phyloP scores from a whole-genome alignment of 2,329 filamentous ascomycete species.

The Xylaria hypoxylon region DNA sequence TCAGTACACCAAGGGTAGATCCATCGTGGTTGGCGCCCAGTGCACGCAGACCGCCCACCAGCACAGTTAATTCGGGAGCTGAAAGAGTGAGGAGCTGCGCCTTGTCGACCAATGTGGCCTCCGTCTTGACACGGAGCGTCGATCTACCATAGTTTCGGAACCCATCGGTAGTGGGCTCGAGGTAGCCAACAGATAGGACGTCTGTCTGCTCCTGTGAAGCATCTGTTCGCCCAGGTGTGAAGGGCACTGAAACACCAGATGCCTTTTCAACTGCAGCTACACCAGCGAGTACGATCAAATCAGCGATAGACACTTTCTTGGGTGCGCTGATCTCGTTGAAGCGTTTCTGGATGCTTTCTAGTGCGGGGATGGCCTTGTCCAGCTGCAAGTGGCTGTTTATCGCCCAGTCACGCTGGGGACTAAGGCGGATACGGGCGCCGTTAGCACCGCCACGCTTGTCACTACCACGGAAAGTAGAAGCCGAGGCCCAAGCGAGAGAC shows the following conservation, averaged over 20 bases:
- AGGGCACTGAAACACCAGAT: slow-evolving; percentile 73
- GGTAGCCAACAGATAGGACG: slow-evolving; percentile 68
- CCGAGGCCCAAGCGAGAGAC: slow-evolving; percentile 74
- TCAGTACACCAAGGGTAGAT: slow-evolving; percentile 75
- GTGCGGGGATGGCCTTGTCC: slow-evolving; percentile 67
- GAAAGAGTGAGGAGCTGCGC: slow-evolving; percentile 78
- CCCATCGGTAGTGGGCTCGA: slow-evolving; percentile 77
- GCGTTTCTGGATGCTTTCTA: slow-evolving; percentile 73
- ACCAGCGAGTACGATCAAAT: slow-evolving; percentile 82
- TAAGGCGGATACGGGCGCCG: slow-evolving; percentile 79
- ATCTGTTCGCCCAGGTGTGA: slow-evolving; percentile 78
- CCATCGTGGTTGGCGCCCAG: slow-evolving; percentile 79
- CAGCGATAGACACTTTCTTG: slow-evolving; percentile 82
- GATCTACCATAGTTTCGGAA: slow-evolving; percentile 83
- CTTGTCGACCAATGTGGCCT: slow-evolving; percentile 78
- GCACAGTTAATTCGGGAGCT: slow-evolving; percentile 76
- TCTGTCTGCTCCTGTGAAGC: slow-evolving; percentile 80
- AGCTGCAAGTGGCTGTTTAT: slow-evolving; percentile 79
- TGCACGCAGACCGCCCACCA: slow-evolving; percentile 77
- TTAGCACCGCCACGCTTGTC: slow-evolving; percentile 89
- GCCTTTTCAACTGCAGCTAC: slow-evolving; percentile 78
- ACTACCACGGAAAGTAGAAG: slow-evolving; percentile 77
- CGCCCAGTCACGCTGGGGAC: slow-evolving; percentile 77
- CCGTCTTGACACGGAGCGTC: slow-evolving; percentile 69
- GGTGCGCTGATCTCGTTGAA: slow-evolving; percentile 70